A percentile compares a stretch with the other conserved stretches of the same genome.
These are phyloP conservation scores for Ceriops zippeliana DNA, from an alignment of 345 rosid genomes.

Conservation along the genomic window DNA sequence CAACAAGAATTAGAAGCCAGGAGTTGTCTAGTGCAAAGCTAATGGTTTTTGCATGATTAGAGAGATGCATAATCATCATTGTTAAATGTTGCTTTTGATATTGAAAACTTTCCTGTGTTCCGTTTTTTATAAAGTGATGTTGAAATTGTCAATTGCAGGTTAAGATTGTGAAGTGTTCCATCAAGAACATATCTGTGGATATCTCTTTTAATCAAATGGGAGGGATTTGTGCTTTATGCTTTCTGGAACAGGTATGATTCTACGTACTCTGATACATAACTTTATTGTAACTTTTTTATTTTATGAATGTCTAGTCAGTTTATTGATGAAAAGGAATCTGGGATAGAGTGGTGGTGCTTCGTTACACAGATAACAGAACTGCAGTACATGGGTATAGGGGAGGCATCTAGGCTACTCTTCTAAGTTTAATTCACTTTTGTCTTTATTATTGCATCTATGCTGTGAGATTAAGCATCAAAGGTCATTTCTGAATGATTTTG, in stretches of 20 bases:
- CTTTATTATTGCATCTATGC: not conserved
- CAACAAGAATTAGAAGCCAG: not conserved
- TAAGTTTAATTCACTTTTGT: not conserved
- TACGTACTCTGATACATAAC: not conserved
- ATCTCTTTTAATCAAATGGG: conserved; percentile 91
- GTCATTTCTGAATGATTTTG: not conserved
- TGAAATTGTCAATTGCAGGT: conserved; percentile 52
- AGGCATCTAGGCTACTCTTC: not conserved
- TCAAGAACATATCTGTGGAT: conserved; percentile 81
- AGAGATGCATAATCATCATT: not conserved
- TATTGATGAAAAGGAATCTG: no score
- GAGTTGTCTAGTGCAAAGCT: no score
- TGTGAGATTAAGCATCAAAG: not conserved
- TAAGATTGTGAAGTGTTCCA: conserved; percentile 78
- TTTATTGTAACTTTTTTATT: not conserved
- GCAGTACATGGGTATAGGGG: not conserved
- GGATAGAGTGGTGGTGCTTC: no score
- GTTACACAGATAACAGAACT: no score
- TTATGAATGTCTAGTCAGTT: not conserved
- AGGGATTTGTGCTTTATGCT: conserved; percentile 81
- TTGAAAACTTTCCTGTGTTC: not conserved
- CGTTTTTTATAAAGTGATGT: not conserved
- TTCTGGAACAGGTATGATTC: conserved; percentile 74
- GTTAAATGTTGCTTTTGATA: not conserved
- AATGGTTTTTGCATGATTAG: no score